Conservation (phyloP, 2,329 filamentous ascomycete genomes). For the Sclerotinia borealis region DNA sequence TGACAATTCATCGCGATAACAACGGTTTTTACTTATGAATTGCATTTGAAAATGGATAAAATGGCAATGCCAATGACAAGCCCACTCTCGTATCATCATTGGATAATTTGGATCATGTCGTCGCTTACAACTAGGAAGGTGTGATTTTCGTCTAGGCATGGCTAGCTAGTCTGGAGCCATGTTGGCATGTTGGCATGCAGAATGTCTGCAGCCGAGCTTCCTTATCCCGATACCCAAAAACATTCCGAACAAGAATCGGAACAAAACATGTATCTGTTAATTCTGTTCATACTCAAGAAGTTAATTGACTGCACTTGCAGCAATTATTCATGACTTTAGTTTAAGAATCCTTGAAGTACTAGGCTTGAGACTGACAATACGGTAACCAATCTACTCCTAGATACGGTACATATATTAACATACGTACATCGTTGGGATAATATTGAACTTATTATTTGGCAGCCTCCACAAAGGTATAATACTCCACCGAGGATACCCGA, state of each 20-base stretch:
- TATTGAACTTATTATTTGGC: neutral
- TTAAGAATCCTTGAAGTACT: too few relatives aligned
- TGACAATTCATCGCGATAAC: neutral
- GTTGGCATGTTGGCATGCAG: constrained; percentile 5
- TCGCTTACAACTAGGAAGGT: neutral
- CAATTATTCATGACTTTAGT: neutral
- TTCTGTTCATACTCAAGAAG: neutral
- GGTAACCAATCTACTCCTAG: neutral
- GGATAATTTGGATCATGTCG: constrained; percentile 1
- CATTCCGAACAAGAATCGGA: neutral
- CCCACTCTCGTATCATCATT: neutral
- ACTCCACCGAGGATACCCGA: neutral
- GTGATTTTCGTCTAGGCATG: constrained; percentile 3
- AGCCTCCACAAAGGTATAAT: neutral
- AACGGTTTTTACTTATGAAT: neutral
- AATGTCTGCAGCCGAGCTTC: neutral
- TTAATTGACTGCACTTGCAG: neutral
- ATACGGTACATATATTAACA: too few relatives aligned
- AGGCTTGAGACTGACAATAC: neutral
- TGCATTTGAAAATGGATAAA: neutral
- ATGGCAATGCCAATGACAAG: neutral
- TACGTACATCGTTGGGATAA: neutral
- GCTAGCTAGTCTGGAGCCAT: neutral
- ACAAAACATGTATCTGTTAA: neutral
- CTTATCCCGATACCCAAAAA: neutral